Base-by-base conservation (phyloP, 108 stramenopile genomes). In the Nannochloropsis salina region DNA sequence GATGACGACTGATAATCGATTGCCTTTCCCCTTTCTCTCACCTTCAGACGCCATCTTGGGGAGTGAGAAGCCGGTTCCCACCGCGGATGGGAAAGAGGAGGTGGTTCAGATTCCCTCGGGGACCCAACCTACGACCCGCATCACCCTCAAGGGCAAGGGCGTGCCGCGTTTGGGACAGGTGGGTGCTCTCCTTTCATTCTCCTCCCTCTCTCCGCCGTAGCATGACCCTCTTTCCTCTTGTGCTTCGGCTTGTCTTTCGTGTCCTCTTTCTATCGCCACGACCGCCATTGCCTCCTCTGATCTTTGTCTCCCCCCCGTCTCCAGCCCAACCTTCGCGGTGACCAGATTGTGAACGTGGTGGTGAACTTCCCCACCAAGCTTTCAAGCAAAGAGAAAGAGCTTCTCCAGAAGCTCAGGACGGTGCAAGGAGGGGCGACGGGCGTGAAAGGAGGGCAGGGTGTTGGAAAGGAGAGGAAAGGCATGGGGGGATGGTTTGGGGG, bases 1-100 rank as follows among this genome's bases (percentile, higher is more conserved):
- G 31, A 31, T 74, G 61, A 2, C 5, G 61, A 15, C 15, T 8
- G n/a, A n/a, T 3, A 74, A 4, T 74, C 61, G 2, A 74, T n/a
- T 74, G 3, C 61, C 61, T n/a, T 74, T 6, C 61, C 61, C n/a
- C 61, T 8, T n/a, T 84, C 91, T 44, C 92, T 98, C 83, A 93
- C 94, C 95, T 87, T 51, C 95, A 79, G 97, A 98, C 90, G 98
- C 98, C 9, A 96, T 97, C 89, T 92, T 98, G 42, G 98, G 98
- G 44, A 94, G 94, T 43, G 61, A 74, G 61, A 90, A 95, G 90
- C 93, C 92, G 41, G 95, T 95, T 1, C 84, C 90, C 18, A 95
- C 96, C 41, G 96, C 97, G 18, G 98, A 98, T 86, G 97, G 96
- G 18, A 94, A 94, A 85, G 95, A 96, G 22, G 96, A 96, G 85